These are phyloP conservation scores for Suillus subluteus DNA, from an alignment of 768 basidiomycete genomes.

Conservation along the genomic window DNA sequence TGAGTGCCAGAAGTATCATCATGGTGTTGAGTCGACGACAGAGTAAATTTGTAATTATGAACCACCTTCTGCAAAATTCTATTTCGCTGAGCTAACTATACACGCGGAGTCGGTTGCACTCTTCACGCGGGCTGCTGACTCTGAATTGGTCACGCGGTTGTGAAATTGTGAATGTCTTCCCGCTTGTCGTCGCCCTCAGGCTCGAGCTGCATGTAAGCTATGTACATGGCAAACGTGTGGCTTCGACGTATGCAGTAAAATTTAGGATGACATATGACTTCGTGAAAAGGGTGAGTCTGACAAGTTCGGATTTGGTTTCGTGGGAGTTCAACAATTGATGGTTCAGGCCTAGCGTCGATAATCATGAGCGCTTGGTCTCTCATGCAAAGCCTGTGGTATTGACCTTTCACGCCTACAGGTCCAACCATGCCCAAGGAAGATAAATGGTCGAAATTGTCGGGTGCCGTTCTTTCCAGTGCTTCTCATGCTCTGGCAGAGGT, in stretches of 20 bases:
- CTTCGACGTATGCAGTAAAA: background rate
- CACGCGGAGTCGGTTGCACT: background rate
- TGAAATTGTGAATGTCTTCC: background rate
- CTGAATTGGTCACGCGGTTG: background rate
- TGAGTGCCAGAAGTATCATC: background rate
- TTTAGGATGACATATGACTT: background rate
- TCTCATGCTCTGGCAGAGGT: background rate
- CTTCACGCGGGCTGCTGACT: conserved; percentile 3
- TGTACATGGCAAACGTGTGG: background rate
- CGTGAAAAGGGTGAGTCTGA: background rate
- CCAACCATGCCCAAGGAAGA: background rate
- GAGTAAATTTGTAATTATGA: background rate
- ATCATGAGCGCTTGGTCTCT: background rate
- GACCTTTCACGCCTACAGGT: background rate
- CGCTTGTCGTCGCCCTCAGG: background rate
- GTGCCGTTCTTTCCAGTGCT: background rate
- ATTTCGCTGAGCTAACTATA: background rate
- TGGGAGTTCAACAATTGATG: conserved; percentile 1
- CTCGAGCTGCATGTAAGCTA: background rate
- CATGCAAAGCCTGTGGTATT: background rate
- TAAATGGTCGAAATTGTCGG: conserved; percentile 1
- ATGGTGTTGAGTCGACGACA: background rate
- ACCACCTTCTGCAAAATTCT: too few species aligned
- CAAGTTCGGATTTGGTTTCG: background rate
- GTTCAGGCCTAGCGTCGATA: background rate